A percentile compares a stretch with the other conserved stretches of the same genome.
Evolutionary conservation across 1,284 basidiomycete genomes (phyloP).

Genomic region (Boletellus deceptivus): DNA sequence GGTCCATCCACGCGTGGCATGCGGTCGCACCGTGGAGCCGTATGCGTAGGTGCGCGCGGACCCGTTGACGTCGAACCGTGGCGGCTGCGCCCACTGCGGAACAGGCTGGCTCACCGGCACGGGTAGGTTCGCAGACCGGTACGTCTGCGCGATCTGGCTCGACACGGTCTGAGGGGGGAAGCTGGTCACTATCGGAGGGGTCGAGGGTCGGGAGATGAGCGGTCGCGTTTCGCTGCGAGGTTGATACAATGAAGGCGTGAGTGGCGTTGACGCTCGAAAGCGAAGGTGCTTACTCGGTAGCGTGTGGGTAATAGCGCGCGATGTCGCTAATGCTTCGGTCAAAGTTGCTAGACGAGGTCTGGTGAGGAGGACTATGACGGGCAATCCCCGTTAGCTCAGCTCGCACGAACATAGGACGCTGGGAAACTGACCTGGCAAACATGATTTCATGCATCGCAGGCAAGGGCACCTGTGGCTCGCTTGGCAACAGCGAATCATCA

Average conservation of each 20-base stretch:
- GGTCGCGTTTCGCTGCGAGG: conserved; percentile 39
- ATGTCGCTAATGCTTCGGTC: conserved; percentile 19
- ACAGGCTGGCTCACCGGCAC: conserved; percentile 28
- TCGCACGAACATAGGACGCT: not conserved
- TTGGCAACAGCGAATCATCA: conserved; percentile 30
- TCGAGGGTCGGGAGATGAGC: conserved; percentile 32
- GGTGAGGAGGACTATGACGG: conserved; percentile 19
- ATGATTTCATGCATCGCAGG: conserved; percentile 40
- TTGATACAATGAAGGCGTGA: conserved; percentile 4
- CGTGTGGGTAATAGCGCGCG: conserved; percentile 10
- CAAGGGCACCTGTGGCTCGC: conserved; percentile 35
- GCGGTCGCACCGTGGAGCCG: conserved; percentile 24
- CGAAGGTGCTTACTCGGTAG: conserved; percentile 20
- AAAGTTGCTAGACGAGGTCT: conserved; percentile 28
- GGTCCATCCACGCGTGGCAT: conserved; percentile 51
- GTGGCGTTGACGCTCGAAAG: not conserved
- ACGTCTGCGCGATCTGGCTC: conserved; percentile 23
- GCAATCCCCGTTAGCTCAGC: not conserved
- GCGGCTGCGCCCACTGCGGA: conserved; percentile 28
- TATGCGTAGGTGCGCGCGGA: conserved; percentile 30
- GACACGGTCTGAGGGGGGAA: conserved; percentile 21
- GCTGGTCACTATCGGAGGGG: conserved; percentile 30
- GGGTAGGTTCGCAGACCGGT: conserved; percentile 12
- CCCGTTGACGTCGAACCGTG: conserved; percentile 29
- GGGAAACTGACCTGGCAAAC: conserved; percentile 27